Evolutionary conservation across 495 filamentous ascomycete genomes (phyloP).

Genomic region (Xylaria telfairii): DNA sequence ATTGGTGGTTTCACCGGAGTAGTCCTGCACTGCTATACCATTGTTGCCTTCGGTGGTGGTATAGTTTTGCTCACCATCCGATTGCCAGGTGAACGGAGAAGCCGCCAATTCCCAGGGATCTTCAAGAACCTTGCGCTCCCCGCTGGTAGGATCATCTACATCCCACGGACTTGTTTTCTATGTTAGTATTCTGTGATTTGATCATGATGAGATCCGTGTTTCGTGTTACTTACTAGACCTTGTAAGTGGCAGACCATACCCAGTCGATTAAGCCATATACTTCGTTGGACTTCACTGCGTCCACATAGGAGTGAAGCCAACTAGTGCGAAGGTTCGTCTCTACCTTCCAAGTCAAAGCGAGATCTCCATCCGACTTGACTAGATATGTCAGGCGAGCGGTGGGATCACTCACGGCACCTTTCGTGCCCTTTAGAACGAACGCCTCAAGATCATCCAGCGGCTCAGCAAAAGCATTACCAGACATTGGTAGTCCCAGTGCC

Average conservation of each 20-base stretch:
- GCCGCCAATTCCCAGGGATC: conserved; percentile 38
- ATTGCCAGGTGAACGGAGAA: conserved; percentile 45
- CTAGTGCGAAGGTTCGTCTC: conserved; percentile 46
- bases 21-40: conserved; percentile 31
- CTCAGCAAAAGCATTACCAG: conserved; percentile 29
- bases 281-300: conserved; percentile 36
- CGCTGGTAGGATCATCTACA: conserved; percentile 45
- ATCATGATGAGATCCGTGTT: conserved; percentile 23
- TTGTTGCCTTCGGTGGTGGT: conserved; percentile 36
- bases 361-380: conserved; percentile 34
- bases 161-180: conserved; percentile 38
- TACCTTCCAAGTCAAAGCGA: conserved; percentile 48
- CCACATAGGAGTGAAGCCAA: conserved; percentile 49
- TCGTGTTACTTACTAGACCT: conserved; percentile 39
- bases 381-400: conserved; percentile 45
- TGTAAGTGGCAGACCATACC: conserved; percentile 46
- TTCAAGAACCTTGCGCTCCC: conserved; percentile 32
- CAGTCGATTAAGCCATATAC: conserved; percentile 45
- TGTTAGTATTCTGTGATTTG: conserved; percentile 13
- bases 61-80: conserved; percentile 21
- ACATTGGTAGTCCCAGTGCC: conserved; percentile 31
- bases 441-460: conserved; percentile 25
- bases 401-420: conserved; percentile 39
- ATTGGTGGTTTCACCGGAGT: conserved; percentile 31
- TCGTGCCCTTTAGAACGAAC: conserved; percentile 34